Evolutionary conservation across 2,329 filamentous ascomycete genomes (phyloP), one percentile per base, ranked within the genome.

Genomic region (Colletotrichum godetiae): DNA sequence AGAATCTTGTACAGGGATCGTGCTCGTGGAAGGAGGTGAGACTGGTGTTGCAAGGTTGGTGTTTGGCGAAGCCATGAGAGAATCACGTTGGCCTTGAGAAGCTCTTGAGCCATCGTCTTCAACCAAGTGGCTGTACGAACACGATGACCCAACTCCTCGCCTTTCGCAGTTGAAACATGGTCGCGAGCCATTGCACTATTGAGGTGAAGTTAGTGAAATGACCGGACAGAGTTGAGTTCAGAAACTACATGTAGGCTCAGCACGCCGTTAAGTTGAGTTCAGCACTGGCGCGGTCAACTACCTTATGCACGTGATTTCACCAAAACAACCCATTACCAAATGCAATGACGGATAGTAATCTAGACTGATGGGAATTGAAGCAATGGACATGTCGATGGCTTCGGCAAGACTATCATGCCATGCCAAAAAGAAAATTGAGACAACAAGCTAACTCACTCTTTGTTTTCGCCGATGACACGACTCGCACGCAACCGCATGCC

Each of bases 391-490:
- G 27, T 29, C 27, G 42, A 49, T n/a, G 8, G 8, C 19, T 49
- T 49, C 42, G 42, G n/a, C 19, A 10, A 55, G 7, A 29, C 24
- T 35, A 49, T 49, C 22, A 55, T 19, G n/a, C 19, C 12, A 6
- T 5, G 58, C 59, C 65, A 46, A 72, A 33, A 4, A 2, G 1
- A 15, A 0, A 3, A 52, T 12, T 15, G 19, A 46, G n/a, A 27
- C 4, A 10, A 53, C 55, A 37, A 60, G 64, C 33, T 59, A 60
- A 67, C 68, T 72, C 31, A 73, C 70, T 22, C 67, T 70, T 4
- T 73, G 70, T 31, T 73, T 73, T 61, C 70, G 70, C 67, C 70
- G 70, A 70, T 73, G 70, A 37, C 70, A 73, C 70, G 70, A 73
- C 67, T 73, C 67, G 67, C 70, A 73, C 29, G 70, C 70, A 35